Conservation (phyloP, 345 rosid genomes). For the Salix koriyanagi region DNA sequence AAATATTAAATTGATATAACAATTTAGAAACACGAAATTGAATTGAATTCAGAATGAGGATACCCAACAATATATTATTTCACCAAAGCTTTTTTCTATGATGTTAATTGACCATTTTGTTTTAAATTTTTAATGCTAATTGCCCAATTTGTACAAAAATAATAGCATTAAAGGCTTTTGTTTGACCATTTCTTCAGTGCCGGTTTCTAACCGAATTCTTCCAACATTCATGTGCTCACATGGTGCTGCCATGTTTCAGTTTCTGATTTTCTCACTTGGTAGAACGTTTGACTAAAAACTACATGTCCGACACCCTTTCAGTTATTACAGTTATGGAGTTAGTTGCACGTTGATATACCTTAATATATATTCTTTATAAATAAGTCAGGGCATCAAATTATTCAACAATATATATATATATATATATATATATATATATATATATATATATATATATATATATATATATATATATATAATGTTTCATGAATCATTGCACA, state of each 20-base stretch:
- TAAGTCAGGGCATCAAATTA: not conserved
- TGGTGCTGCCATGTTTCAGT: constrained; percentile 46
- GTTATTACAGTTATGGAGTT: constrained; percentile 67
- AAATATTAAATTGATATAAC: too few relatives aligned
- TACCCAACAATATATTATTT: too few relatives aligned
- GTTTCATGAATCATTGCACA: constrained; percentile 5
- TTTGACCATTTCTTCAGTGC: constrained; percentile 23
- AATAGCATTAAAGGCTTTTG: constrained; percentile 7
- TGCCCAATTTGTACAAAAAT: not conserved
- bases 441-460: too few relatives aligned
- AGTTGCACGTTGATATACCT: constrained; percentile 26
- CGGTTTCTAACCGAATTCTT: not conserved
- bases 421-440: too few relatives aligned
- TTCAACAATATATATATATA: not conserved
- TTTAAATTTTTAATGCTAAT: too few relatives aligned
- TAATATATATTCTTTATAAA: not conserved
- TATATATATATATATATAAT: not conserved
- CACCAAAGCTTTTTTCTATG: too few relatives aligned
- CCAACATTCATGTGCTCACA: constrained; percentile 54
- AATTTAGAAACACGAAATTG: too few relatives aligned
- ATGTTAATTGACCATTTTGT: too few relatives aligned
- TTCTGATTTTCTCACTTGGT: constrained; percentile 25
- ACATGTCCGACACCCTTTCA: constrained; percentile 31
- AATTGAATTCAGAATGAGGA: too few relatives aligned
- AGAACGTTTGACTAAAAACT: constrained; percentile 36